Conservation (phyloP, 352 stramenopile species). For the Globisporangium uncinulatum region DNA sequence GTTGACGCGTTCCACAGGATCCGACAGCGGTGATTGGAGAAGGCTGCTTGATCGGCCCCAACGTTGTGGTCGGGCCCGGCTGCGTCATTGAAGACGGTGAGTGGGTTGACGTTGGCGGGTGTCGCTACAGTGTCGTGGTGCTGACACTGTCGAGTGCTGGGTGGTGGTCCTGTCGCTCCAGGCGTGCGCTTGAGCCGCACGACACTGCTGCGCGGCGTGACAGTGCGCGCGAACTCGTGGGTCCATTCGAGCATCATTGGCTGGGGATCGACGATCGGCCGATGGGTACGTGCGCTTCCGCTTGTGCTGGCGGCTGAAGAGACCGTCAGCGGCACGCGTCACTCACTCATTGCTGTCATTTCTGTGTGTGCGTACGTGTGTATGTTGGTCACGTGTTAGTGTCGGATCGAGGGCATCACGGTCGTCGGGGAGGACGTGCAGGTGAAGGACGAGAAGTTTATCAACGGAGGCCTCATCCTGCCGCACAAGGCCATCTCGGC, state of each 20-base stretch:
- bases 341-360: background rate
- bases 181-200: constrained; percentile 79
- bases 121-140: background rate
- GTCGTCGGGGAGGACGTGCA: constrained; percentile 86
- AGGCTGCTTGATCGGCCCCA: constrained; percentile 76
- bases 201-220: constrained; percentile 72
- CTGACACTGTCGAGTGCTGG: background rate
- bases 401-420: constrained; percentile 77
- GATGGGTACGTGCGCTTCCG: constrained; percentile 52
- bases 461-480: constrained; percentile 85
- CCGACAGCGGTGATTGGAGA: constrained; percentile 68
- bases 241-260: constrained; percentile 88
- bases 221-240: constrained; percentile 75
- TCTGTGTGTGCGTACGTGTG: background rate
- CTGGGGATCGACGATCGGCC: constrained; percentile 82
- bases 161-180: constrained; percentile 10
- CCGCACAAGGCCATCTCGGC: constrained; percentile 86
- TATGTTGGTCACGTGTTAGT: constrained; percentile 20
- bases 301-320: background rate
- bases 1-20: constrained; percentile 25
- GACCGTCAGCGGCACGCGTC: too few relatives aligned
- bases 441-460: constrained; percentile 86
- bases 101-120: background rate
- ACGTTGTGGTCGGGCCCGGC: constrained; percentile 76
- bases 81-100: constrained; percentile 84